A percentile compares a stretch with the other conserved stretches of the same genome.
Evolutionary conservation across 306 rosid genomes (phyloP).

Genomic region (Corylus heterophylla): DNA sequence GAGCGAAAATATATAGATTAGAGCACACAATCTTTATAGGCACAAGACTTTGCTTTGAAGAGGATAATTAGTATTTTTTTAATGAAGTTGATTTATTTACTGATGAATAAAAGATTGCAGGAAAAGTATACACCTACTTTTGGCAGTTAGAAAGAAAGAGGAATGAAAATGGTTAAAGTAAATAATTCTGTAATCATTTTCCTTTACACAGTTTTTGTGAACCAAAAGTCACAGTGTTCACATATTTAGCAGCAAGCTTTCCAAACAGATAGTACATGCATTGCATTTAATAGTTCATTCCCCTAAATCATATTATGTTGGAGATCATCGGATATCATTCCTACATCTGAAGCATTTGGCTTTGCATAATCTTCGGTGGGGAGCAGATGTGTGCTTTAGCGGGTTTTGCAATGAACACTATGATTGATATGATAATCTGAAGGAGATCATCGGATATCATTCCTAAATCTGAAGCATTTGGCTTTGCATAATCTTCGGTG

Average conservation of each 20-base stretch:
- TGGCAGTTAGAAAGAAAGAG: not conserved
- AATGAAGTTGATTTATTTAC: not conserved
- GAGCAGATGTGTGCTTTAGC: not conserved
- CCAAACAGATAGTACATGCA: not conserved
- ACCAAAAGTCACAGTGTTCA: not conserved
- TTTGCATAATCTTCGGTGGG: not conserved
- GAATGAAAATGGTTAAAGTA: slow-evolving; percentile 19
- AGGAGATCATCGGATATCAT: too few species aligned
- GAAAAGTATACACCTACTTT: not conserved
- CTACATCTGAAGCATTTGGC: not conserved
- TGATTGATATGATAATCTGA: not conserved
- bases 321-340: too few species aligned
- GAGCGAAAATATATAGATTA: not conserved
- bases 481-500: not conserved
- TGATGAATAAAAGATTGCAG: not conserved
- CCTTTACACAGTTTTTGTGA: not conserved
- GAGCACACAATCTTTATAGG: not conserved
- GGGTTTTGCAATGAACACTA: not conserved
- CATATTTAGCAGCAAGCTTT: not conserved
- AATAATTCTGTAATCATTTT: not conserved
- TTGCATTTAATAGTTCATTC: not conserved
- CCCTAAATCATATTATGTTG: too few species aligned
- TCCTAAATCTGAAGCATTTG: not conserved
- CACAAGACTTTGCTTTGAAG: not conserved
- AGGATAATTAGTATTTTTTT: not conserved